A percentile compares a stretch with the other conserved stretches of the same genome.
These are phyloP conservation scores for Leishmania guyanensis DNA, from an alignment of 208 protist species.

Conservation along the genomic window DNA sequence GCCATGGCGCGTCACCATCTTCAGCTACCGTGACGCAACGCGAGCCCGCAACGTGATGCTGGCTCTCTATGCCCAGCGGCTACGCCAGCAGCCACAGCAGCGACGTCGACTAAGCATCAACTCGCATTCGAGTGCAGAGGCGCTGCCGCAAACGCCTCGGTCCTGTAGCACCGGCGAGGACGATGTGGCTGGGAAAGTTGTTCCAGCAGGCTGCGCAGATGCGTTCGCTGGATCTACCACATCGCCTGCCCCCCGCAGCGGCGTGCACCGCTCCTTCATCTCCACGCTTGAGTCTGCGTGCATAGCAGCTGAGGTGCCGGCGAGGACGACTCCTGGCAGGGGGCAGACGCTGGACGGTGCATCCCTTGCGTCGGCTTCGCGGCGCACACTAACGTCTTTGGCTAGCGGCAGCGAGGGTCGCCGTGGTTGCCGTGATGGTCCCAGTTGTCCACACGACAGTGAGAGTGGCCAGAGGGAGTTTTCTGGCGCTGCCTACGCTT, in stretches of 20 bases:
- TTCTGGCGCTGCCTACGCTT: background rate
- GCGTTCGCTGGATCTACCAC: background rate
- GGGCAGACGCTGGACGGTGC: background rate
- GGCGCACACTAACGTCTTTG: constrained; percentile 3
- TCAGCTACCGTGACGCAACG: constrained; percentile 41
- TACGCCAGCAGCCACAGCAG: background rate
- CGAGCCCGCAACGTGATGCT: constrained; percentile 31
- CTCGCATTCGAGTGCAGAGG: background rate
- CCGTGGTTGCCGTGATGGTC: background rate
- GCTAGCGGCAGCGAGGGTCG: background rate
- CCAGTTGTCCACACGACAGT: background rate
- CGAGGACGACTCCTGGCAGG: background rate
- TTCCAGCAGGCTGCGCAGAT: background rate
- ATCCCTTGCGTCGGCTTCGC: constrained; percentile 6
- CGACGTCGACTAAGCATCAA: background rate
- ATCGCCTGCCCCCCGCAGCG: background rate
- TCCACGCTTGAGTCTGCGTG: constrained; percentile 4
- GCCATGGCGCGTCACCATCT: constrained; percentile 65
- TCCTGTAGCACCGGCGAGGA: background rate
- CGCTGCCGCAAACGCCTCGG: background rate
- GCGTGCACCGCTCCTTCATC: background rate
- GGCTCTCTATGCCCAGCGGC: constrained; percentile 21
- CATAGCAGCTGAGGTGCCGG: background rate
- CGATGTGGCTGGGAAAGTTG: background rate
- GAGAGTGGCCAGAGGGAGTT: background rate